These are phyloP conservation scores for Nicotiana attenuata DNA, from an alignment of 257 asterid genomes.

Conservation along the genomic window DNA sequence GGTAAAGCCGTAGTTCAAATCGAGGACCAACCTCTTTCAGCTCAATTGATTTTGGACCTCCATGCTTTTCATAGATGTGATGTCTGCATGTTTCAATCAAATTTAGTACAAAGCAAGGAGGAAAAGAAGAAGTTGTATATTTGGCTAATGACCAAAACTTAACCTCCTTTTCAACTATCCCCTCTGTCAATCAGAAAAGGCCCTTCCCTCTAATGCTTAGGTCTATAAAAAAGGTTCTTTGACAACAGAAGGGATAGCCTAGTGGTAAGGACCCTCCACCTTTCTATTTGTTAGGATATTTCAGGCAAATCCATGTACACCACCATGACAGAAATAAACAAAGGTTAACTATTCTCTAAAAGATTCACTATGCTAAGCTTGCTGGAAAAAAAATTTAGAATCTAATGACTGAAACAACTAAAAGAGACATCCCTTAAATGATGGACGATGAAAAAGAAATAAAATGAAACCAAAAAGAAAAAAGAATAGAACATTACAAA, in stretches of 20 bases:
- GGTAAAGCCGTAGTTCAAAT: constrained; percentile 77
- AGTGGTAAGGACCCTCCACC: too few species aligned
- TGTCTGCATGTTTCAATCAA: constrained; percentile 52
- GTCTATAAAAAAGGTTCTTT: too few species aligned
- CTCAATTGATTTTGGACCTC: constrained; percentile 87
- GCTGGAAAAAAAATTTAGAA: not conserved
- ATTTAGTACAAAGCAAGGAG: not conserved
- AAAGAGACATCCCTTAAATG: not conserved
- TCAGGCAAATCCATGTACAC: too few species aligned
- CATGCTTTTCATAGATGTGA: constrained; percentile 75
- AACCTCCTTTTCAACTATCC: not conserved
- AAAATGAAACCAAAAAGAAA: not conserved
- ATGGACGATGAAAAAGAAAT: not conserved
- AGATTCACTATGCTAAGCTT: not conserved
- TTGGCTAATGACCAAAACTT: not conserved
- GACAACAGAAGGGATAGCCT: too few species aligned
- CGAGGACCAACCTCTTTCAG: constrained; percentile 95
- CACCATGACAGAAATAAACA: too few species aligned
- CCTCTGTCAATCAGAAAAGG: not conserved
- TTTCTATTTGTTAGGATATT: too few species aligned
- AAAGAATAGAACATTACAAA: not conserved
- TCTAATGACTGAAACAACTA: not conserved
- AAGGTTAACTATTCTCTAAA: not conserved
- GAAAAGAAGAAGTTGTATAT: not conserved
- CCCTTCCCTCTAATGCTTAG: too few species aligned